Conservation (phyloP, 257 asterid genomes). For the Orobanche coerulescens region DNA sequence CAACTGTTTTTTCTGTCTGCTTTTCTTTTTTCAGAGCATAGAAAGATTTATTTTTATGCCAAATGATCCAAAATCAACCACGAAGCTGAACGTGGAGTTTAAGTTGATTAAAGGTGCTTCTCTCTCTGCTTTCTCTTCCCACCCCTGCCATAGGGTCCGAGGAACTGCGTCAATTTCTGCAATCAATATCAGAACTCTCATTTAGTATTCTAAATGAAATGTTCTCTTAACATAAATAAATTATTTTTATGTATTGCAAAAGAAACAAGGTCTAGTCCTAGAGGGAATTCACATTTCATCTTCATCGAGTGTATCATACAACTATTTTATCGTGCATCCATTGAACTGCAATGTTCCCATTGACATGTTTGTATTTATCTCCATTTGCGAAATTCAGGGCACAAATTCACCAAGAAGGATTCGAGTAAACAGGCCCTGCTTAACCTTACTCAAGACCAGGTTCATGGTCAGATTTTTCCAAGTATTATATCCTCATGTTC, state of each 20-base stretch:
- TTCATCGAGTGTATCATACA: neutral
- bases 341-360: slow-evolving; percentile 6
- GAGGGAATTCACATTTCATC: neutral
- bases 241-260: neutral
- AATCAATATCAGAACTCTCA: neutral
- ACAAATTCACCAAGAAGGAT: slow-evolving; percentile 70
- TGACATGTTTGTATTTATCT: neutral
- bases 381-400: slow-evolving; percentile 38
- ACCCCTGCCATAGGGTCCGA: neutral
- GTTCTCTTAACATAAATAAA: neutral
- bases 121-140: slow-evolving; percentile 14
- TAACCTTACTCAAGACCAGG: slow-evolving; percentile 70
- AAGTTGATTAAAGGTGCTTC: slow-evolving; percentile 60
- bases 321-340: neutral
- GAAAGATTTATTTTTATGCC: slow-evolving; percentile 62
- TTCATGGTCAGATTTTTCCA: slow-evolving; percentile 19
- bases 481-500: slow-evolving; percentile 1
- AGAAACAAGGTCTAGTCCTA: neutral
- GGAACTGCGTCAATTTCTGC: neutral
- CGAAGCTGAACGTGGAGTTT: slow-evolving; percentile 77
- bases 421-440: slow-evolving; percentile 69
- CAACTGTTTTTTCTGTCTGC: slow-evolving; percentile 10
- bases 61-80: slow-evolving; percentile 55
- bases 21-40: slow-evolving; percentile 37
- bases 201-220: neutral